phyloP scores from a whole-genome alignment of 805 yeast genomes.

The Starmerella vitae region DNA sequence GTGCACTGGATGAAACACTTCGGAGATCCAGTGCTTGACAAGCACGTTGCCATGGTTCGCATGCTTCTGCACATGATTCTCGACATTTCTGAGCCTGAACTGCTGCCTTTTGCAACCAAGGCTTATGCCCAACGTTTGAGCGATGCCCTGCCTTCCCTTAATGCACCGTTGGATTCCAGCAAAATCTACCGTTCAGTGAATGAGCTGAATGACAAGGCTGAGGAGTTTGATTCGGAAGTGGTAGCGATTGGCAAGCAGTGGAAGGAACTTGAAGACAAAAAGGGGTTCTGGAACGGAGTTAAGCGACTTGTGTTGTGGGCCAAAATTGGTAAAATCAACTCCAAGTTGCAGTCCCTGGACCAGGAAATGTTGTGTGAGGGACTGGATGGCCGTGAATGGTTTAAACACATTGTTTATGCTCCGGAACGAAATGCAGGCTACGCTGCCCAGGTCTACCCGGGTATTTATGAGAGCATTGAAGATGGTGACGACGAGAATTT shows the following conservation, averaged over 20 bases:
- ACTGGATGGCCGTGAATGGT: conserved; percentile 41
- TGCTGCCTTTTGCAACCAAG: conserved; percentile 32
- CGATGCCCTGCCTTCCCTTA: conserved; percentile 28
- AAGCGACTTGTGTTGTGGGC: conserved; percentile 31
- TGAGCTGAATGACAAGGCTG: conserved; percentile 25
- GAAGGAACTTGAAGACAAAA: conserved; percentile 18
- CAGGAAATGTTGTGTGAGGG: conserved; percentile 38
- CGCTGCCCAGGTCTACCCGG: conserved; percentile 46
- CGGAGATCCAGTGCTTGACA: conserved; percentile 50
- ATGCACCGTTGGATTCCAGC: conserved; percentile 12
- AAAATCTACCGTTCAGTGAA: conserved; percentile 16
- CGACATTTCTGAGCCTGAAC: conserved; percentile 37
- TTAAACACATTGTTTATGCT: conserved; percentile 45
- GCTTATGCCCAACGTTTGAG: conserved; percentile 33
- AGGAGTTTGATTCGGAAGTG: conserved; percentile 49
- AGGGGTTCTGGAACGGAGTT: conserved; percentile 31
- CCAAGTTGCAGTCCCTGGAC: conserved; percentile 33
- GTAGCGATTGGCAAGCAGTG: conserved; percentile 32
- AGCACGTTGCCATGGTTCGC: conserved; percentile 45
- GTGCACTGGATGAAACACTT: conserved; percentile 52
- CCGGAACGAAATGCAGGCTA: conserved; percentile 50
- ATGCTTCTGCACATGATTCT: conserved; percentile 39
- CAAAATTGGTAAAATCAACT: conserved; percentile 26
- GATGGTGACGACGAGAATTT: conserved; percentile 32
- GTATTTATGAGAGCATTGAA: conserved; percentile 41